Conservation (phyloP, 495 filamentous ascomycete species). For the Beverwykella pulmonaria region DNA sequence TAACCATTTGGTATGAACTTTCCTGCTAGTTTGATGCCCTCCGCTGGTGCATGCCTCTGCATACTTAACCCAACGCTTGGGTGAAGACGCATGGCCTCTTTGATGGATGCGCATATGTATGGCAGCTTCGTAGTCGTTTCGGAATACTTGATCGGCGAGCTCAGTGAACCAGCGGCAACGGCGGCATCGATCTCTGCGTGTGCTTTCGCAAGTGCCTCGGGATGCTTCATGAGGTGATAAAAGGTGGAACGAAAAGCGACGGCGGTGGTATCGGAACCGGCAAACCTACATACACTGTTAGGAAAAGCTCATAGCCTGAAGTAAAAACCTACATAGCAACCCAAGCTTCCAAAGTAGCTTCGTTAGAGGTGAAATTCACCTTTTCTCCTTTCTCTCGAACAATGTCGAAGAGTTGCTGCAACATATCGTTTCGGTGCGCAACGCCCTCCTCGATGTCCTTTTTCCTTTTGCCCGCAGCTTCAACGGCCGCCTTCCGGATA, state of each 20-base stretch:
- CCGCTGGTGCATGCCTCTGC: constrained; percentile 51
- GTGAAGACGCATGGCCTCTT: constrained; percentile 38
- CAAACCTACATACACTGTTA: constrained; percentile 53
- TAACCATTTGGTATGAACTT: constrained; percentile 56
- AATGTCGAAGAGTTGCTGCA: constrained; percentile 8
- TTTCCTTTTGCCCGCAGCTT: neutral
- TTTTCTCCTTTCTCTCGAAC: constrained; percentile 11
- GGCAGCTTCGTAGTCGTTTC: constrained; percentile 20
- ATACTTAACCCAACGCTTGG: constrained; percentile 42
- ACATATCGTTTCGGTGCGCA: neutral
- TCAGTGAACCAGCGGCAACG: constrained; percentile 4
- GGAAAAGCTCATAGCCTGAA: constrained; percentile 41
- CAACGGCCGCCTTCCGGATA: neutral
- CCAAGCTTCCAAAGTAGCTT: constrained; percentile 63
- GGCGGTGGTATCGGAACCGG: constrained; percentile 39
- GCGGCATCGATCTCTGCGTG: constrained; percentile 26
- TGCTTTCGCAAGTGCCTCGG: constrained; percentile 18
- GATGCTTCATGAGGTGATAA: constrained; percentile 28
- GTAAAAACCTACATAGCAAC: constrained; percentile 44
- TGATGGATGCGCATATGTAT: constrained; percentile 38
- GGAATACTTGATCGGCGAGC: constrained; percentile 25
- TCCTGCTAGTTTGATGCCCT: constrained; percentile 53
- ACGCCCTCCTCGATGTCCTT: neutral
- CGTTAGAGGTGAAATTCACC: constrained; percentile 43
- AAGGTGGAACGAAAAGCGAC: constrained; percentile 30